These are phyloP conservation scores for Paraconiothyrium sp. DNA, from an alignment of 2,329 filamentous ascomycete species.

Conservation along the genomic window DNA sequence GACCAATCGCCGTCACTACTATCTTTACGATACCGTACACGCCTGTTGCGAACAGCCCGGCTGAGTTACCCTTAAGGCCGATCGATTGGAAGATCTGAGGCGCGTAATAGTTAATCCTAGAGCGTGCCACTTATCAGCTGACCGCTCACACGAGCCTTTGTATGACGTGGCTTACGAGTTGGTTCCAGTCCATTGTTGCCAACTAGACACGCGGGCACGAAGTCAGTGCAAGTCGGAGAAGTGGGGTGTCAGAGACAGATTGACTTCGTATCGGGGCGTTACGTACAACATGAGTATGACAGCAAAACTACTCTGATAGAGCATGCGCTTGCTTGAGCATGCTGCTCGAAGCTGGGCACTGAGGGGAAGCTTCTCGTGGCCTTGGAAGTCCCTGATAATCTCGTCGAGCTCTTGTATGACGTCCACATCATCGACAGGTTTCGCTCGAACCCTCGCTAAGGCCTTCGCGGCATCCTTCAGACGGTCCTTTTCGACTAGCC, in stretches of 20 bases:
- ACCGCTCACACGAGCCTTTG: background rate
- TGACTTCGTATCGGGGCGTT: too few species aligned
- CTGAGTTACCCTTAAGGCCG: conserved; percentile 50
- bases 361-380: conserved; percentile 54
- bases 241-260: too few species aligned
- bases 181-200: conserved; percentile 53
- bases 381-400: conserved; percentile 54
- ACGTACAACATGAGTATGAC: conserved; percentile 53
- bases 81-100: conserved; percentile 57
- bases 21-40: conserved; percentile 60
- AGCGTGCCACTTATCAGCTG: conserved; percentile 1
- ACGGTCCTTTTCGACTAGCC: conserved; percentile 63
- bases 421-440: conserved; percentile 44
- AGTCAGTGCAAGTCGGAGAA: too few species aligned
- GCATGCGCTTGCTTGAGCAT: conserved; percentile 49
- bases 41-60: conserved; percentile 57
- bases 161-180: conserved; percentile 15
- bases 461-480: conserved; percentile 56
- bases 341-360: conserved; percentile 50
- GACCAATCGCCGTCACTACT: conserved; percentile 53
- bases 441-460: conserved; percentile 51
- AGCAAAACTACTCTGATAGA: conserved; percentile 54
- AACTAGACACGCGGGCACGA: conserved; percentile 20
- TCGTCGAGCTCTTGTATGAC: conserved; percentile 55
- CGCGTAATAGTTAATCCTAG: conserved; percentile 53